Evolutionary conservation across 352 stramenopile species (phyloP).

Genomic region (Pythium pyrilobum): DNA sequence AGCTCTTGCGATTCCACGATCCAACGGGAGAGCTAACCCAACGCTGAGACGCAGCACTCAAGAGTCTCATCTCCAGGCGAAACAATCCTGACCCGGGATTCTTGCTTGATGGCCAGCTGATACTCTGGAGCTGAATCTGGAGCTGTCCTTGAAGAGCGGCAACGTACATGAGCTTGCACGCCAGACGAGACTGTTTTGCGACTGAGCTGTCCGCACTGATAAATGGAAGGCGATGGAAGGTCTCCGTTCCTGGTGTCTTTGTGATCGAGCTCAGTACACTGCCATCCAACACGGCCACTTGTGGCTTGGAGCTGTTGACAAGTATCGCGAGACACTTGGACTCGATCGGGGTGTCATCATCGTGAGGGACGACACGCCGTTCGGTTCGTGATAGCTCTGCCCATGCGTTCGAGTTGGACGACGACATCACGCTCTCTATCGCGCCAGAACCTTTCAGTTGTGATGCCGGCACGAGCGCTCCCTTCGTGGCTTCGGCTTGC

Average conservation of each 20-base stretch:
- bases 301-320: neutral
- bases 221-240: constrained; percentile 7
- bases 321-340: neutral
- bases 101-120: neutral
- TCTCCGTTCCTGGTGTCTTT: constrained; percentile 1
- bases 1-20: neutral
- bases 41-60: neutral
- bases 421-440: no score
- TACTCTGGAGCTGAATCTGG: constrained; percentile 7
- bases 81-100: neutral
- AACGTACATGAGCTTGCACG: constrained; percentile 10
- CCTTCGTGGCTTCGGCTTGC: neutral
- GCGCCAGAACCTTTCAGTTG: neutral
- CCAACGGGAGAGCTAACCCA: constrained; percentile 4
- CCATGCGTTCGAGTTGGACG: neutral
- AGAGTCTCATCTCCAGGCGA: constrained; percentile 9
- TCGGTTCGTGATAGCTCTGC: neutral
- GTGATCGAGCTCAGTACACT: neutral
- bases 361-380: neutral
- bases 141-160: constrained; percentile 11
- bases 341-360: neutral
- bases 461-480: neutral
- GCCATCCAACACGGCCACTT: neutral
- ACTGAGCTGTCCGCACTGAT: neutral
- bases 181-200: neutral